A percentile compares a stretch with the other conserved stretches of the same genome.
Evolutionary conservation across 2,329 filamentous ascomycete genomes (phyloP).

Genomic region (Atkinsonella texensis): DNA sequence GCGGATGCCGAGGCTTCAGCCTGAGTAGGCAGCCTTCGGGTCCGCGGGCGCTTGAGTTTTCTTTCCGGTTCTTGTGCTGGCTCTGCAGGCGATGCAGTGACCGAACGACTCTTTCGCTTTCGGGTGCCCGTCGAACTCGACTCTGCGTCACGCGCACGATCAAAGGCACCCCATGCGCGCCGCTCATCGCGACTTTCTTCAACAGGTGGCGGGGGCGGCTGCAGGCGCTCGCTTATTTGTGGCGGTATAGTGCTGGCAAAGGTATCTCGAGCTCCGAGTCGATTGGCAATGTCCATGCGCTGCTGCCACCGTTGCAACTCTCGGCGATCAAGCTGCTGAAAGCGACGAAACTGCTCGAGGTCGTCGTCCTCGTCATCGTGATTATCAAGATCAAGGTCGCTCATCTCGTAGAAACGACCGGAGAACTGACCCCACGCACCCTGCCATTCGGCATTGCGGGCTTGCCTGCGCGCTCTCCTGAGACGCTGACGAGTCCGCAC

Average conservation of each 20-base stretch:
- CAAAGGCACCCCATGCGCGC: constrained; percentile 81
- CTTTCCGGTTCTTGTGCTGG: constrained; percentile 61
- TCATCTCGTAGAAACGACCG: constrained; percentile 48
- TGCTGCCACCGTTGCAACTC: constrained; percentile 69
- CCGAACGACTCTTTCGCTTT: constrained; percentile 63
- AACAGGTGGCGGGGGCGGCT: constrained; percentile 41
- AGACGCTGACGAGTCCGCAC: constrained; percentile 46
- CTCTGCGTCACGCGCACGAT: constrained; percentile 65
- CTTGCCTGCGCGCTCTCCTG: constrained; percentile 43
- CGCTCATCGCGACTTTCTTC: constrained; percentile 69
- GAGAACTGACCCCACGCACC: constrained; percentile 65
- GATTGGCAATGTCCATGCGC: constrained; percentile 68
- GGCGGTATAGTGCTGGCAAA: constrained; percentile 52
- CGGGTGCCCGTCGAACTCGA: constrained; percentile 38
- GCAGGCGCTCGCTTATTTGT: constrained; percentile 49
- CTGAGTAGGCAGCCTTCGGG: constrained; percentile 47
- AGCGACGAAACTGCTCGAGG: constrained; percentile 39
- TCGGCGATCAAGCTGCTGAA: constrained; percentile 42
- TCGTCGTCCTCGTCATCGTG: constrained; percentile 58
- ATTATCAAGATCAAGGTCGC: constrained; percentile 29
- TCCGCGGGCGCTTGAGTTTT: constrained; percentile 78
- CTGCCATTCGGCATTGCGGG: constrained; percentile 76
- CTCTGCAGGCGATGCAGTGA: constrained; percentile 59
- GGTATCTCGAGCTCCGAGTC: constrained; percentile 61
- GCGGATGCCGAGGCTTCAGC: constrained; percentile 34